phyloP scores from a whole-genome alignment of 2,329 filamentous ascomycete genomes.

The Aspergillus phoenicis region DNA sequence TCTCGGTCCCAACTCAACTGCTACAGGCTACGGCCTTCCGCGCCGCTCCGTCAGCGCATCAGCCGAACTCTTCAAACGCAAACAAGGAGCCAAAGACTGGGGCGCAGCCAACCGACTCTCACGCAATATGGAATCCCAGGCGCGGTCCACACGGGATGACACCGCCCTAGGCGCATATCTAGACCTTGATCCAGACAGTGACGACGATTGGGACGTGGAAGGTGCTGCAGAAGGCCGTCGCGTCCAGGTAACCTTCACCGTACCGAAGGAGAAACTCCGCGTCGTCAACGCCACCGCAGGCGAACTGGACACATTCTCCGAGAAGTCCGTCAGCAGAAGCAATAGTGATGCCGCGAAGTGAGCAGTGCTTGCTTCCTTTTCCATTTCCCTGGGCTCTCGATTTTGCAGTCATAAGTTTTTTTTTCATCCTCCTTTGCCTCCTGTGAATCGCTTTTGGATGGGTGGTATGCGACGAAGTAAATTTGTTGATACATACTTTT shows the following conservation, averaged over 20 bases:
- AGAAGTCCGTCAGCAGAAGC: slow-evolving; percentile 30
- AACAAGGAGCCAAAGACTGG: slow-evolving; percentile 58
- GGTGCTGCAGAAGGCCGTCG: slow-evolving; percentile 69
- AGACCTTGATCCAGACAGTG: slow-evolving; percentile 32
- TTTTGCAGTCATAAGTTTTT: too few species aligned
- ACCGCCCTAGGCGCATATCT: slow-evolving; percentile 29
- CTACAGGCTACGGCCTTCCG: slow-evolving; percentile 30
- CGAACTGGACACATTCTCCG: slow-evolving; percentile 37
- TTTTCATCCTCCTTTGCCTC: background rate
- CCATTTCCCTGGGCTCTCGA: too few species aligned
- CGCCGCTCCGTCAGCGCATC: slow-evolving; percentile 53
- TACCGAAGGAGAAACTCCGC: slow-evolving; percentile 79
- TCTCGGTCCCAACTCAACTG: slow-evolving; percentile 15
- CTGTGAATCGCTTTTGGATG: background rate
- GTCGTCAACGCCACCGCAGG: slow-evolving; percentile 78
- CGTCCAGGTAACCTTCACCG: slow-evolving; percentile 89
- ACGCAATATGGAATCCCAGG: slow-evolving; percentile 19
- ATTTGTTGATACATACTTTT: background rate
- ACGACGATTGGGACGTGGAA: slow-evolving; percentile 73
- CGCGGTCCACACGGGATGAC: slow-evolving; percentile 27
- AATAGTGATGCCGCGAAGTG: slow-evolving; percentile 18
- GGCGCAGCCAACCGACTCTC: slow-evolving; percentile 40
- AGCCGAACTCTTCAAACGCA: slow-evolving; percentile 51
- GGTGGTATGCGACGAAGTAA: background rate
- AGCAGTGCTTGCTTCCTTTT: background rate